Conservation (phyloP, 768 basidiomycete genomes). For the Tephrocybe sp. region DNA sequence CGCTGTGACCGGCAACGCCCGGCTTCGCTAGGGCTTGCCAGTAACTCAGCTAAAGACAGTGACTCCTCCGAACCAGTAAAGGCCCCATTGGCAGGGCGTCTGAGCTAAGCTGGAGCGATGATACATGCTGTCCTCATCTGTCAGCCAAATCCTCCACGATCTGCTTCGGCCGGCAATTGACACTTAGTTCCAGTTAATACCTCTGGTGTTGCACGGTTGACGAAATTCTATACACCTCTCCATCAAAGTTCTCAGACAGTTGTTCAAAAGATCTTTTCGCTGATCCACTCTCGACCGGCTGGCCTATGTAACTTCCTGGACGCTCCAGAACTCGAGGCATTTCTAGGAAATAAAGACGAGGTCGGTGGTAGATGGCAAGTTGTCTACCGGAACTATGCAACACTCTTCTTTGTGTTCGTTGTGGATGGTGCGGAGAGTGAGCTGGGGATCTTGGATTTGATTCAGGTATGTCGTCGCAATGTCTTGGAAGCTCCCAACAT, state of each 20-base stretch:
- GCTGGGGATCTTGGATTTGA: constrained; percentile 91
- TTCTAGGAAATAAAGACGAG: constrained; percentile 55
- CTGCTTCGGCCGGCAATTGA: constrained; percentile 1
- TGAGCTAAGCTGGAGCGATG: constrained; percentile 37
- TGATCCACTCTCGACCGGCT: constrained; percentile 77
- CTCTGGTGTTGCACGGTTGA: constrained; percentile 77
- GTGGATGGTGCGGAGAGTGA: constrained; percentile 97
- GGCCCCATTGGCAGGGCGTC: neutral
- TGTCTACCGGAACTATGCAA: constrained; percentile 94
- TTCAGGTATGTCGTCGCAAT: constrained; percentile 64
- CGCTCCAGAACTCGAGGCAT: constrained; percentile 79
- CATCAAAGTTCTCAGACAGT: constrained; percentile 66
- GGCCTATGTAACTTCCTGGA: constrained; percentile 96
- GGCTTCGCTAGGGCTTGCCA: too few species aligned
- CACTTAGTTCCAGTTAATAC: constrained; percentile 72
- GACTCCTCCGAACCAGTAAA: neutral
- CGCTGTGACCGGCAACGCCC: too few species aligned
- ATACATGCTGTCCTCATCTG: constrained; percentile 87
- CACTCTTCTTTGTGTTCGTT: constrained; percentile 95
- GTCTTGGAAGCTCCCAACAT: neutral
- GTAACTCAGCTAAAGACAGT: too few species aligned
- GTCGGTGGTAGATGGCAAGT: constrained; percentile 73
- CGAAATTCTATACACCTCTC: constrained; percentile 86
- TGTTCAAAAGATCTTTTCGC: constrained; percentile 85
- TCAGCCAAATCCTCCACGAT: constrained; percentile 32